Percentiles rank a stretch among this genome's conserved stretches.
These are phyloP conservation scores for Poteriospumella lacustris DNA, from an alignment of 108 stramenopile genomes.

Conservation along the genomic window DNA sequence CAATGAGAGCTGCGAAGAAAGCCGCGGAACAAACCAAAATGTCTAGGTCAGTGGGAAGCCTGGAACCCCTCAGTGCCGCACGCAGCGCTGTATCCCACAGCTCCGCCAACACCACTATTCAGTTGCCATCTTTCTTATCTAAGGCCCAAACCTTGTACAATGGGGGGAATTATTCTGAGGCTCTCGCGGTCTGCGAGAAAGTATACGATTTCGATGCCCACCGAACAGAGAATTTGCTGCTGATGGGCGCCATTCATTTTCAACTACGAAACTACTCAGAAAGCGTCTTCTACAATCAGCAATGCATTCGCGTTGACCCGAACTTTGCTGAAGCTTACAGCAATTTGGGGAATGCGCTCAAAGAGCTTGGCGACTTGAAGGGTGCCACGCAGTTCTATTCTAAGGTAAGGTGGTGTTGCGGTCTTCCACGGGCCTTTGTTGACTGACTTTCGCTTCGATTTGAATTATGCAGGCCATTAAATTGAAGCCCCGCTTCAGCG, in stretches of 20 bases:
- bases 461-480: conserved; percentile 49
- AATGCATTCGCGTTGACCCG: conserved; percentile 52
- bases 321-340: conserved; percentile 57
- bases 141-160: neutral
- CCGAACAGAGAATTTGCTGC: conserved; percentile 54
- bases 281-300: conserved; percentile 58
- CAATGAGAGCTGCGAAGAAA: no score
- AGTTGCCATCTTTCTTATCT: no score
- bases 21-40: no score
- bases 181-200: conserved; percentile 29
- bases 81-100: no score
- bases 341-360: conserved; percentile 62
- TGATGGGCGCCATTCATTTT: conserved; percentile 59
- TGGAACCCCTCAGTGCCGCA: no score
- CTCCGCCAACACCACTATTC: no score
- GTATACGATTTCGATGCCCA: conserved; percentile 48
- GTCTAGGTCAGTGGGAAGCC: no score
- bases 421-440: neutral
- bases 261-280: conserved; percentile 57
- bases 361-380: conserved; percentile 56
- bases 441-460: neutral
- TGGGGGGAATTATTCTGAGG: neutral
- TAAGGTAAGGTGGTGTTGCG: neutral
- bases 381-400: conserved; percentile 57
- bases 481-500: conserved; percentile 59